phyloP scores from a whole-genome alignment of 192 early-diverging fungal genomes.

The Gigaspora rosea region DNA sequence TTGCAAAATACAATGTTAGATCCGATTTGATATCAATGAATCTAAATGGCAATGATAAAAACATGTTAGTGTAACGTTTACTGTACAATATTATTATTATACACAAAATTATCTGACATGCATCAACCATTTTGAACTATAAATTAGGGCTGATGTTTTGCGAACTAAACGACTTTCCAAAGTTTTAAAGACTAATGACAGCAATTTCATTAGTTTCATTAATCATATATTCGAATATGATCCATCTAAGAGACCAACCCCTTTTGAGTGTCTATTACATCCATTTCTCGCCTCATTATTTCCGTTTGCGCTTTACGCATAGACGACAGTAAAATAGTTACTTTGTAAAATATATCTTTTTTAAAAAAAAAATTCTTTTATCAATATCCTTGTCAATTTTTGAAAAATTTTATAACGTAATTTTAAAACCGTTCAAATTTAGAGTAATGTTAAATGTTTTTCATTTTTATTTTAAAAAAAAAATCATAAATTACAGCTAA shows the following conservation, averaged over 20 bases:
- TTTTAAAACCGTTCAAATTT: no score
- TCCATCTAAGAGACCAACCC: slow-evolving; percentile 1
- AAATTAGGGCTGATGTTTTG: neutral
- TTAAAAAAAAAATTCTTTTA: no score
- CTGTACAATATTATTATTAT: neutral
- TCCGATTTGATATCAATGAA: neutral
- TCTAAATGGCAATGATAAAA: neutral
- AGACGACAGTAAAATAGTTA: no score
- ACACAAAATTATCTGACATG: neutral
- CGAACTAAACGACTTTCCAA: neutral
- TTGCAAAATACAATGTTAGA: neutral
- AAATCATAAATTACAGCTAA: no score
- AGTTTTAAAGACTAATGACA: neutral
- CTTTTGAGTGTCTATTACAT: slow-evolving; percentile 4
- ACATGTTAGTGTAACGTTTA: neutral
- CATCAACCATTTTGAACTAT: neutral
- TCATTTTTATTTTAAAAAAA: no score
- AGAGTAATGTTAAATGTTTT: no score
- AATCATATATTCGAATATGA: slow-evolving; percentile 17
- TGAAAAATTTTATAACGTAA: no score
- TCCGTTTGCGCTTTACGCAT: neutral
- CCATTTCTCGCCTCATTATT: slow-evolving; percentile 20
- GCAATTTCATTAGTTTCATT: slow-evolving; percentile 20
- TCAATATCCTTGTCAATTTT: no score
- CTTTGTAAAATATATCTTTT: no score